phyloP scores from a whole-genome alignment of 331 rosid species.

The Spiraea crenata region DNA sequence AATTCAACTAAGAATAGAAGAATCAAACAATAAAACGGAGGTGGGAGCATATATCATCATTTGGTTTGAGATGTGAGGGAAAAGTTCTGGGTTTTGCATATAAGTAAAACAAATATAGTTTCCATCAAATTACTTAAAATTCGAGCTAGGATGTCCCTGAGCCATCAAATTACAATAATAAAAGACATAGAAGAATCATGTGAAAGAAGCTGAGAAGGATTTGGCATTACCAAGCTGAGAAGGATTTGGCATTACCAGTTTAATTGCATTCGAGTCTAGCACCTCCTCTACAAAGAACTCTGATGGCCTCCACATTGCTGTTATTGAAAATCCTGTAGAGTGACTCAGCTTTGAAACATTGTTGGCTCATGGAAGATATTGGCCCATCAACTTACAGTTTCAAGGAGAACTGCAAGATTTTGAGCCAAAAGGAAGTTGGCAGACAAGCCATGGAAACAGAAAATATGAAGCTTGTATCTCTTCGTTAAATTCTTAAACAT shows the following conservation, averaged over 20 bases:
- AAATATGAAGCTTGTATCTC: neutral
- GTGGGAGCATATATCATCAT: neutral
- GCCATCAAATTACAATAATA: neutral
- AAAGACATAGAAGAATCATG: neutral
- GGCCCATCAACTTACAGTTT: slow-evolving; percentile 4
- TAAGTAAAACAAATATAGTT: neutral
- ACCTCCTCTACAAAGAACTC: slow-evolving; percentile 25
- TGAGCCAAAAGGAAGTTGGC: neutral
- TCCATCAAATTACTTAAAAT: neutral
- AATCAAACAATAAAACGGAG: neutral
- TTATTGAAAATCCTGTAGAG: neutral
- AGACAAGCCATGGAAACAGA: slow-evolving; percentile 2
- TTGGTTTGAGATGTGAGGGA: slow-evolving; percentile 5
- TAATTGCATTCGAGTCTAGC: slow-evolving; percentile 23
- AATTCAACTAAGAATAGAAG: neutral
- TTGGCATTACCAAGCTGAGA: neutral
- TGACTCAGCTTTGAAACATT: slow-evolving; percentile 12
- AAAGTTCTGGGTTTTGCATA: neutral
- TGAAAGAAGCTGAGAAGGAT: neutral
- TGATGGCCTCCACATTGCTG: slow-evolving; percentile 24
- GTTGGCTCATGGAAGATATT: slow-evolving; percentile 5
- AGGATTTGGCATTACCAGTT: neutral
- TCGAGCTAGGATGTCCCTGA: neutral
- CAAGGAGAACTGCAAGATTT: neutral
- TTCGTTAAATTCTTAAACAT: neutral